Conservation (phyloP, 768 basidiomycete genomes). For the Tricholoma sp. region DNA sequence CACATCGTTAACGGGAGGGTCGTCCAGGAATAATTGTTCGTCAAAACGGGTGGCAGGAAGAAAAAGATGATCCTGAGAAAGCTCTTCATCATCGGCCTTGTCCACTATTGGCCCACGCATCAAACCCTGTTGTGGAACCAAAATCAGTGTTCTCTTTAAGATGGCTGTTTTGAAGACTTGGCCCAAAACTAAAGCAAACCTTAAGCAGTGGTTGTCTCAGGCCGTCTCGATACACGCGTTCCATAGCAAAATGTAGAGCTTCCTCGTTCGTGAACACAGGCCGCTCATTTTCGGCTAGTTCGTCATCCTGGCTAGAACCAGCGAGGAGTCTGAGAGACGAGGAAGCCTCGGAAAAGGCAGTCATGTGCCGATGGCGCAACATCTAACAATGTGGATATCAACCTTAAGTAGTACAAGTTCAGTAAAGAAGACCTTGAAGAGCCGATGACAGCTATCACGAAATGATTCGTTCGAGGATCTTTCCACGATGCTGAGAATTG, state of each 20-base stretch:
- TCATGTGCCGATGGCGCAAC: slow-evolving; percentile 23
- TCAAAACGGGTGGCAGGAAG: background rate
- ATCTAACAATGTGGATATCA: slow-evolving; percentile 14
- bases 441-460: slow-evolving; percentile 33
- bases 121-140: slow-evolving; percentile 9
- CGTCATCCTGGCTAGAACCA: background rate
- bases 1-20: slow-evolving; percentile 3
- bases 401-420: background rate
- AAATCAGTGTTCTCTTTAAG: background rate
- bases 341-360: slow-evolving; percentile 18
- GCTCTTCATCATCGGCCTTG: slow-evolving; percentile 14
- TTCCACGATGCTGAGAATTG: slow-evolving; percentile 44
- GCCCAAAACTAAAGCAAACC: slow-evolving; percentile 25
- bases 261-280: slow-evolving; percentile 27
- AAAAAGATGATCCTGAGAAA: slow-evolving; percentile 11
- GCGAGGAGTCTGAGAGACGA: slow-evolving; percentile 18
- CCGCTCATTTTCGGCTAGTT: background rate
- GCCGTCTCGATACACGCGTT: slow-evolving; percentile 36
- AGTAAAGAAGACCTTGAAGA: slow-evolving; percentile 40
- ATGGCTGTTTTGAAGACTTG: background rate
- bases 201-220: slow-evolving; percentile 41
- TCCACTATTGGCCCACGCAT: slow-evolving; percentile 6
- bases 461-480: slow-evolving; percentile 50
- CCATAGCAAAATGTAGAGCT: slow-evolving; percentile 36
- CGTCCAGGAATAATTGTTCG: slow-evolving; percentile 11